Conservation (phyloP, 2,329 filamentous ascomycete genomes). For the Colletotrichum gloeosporioides region DNA sequence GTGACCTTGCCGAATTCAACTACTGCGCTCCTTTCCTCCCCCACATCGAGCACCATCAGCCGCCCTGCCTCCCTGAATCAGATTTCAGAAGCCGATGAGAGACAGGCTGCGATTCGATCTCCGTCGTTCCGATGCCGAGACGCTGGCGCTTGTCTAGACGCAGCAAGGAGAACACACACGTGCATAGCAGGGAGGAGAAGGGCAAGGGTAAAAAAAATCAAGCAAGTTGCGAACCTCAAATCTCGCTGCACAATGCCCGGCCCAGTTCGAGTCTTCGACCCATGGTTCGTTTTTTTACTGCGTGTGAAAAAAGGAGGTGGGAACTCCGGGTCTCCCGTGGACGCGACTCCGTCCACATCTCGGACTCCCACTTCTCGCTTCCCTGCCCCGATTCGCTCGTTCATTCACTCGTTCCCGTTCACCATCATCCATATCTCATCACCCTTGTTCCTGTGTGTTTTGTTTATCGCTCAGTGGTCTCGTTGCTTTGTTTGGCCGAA, state of each 20-base stretch:
- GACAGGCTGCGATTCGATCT: conserved; percentile 7
- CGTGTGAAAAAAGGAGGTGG: background rate
- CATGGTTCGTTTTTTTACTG: background rate
- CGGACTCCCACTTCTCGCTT: background rate
- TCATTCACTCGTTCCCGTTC: background rate
- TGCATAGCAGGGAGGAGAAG: background rate
- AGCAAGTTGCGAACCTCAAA: background rate
- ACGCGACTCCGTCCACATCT: background rate
- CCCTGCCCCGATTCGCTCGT: background rate
- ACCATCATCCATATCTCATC: background rate
- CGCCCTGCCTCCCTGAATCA: background rate
- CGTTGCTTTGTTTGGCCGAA: background rate
- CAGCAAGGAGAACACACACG: background rate
- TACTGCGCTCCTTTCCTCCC: background rate
- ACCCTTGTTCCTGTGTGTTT: background rate
- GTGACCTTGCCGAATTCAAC: too few relatives aligned
- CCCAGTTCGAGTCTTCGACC: background rate
- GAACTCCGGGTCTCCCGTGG: conserved; percentile 5
- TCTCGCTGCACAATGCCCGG: background rate
- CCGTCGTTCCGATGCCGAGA: background rate
- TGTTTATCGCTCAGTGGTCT: background rate
- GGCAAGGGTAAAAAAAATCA: background rate
- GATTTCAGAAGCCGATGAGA: background rate
- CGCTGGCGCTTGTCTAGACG: background rate
- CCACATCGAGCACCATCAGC: background rate